A percentile compares a stretch with the other conserved stretches of the same genome.
These are phyloP conservation scores for Rossbeevera mucosa DNA, from an alignment of 768 basidiomycete genomes.

Conservation along the genomic window DNA sequence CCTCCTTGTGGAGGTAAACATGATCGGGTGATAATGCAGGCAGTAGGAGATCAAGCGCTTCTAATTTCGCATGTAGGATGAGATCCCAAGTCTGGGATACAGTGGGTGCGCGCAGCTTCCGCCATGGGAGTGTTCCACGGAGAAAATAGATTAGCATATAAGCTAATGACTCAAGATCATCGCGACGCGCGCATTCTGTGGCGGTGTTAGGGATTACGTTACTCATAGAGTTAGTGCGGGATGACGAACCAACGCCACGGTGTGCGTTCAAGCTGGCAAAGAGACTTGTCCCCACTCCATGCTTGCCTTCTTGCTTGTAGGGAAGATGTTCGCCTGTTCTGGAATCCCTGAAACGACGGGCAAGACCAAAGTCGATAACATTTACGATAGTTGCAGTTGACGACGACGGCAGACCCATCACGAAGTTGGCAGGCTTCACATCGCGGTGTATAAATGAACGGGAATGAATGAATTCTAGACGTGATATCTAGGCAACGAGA, in stretches of 20 bases:
- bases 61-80: slow-evolving; percentile 69
- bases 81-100: slow-evolving; percentile 71
- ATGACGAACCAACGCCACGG: slow-evolving; percentile 65
- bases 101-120: slow-evolving; percentile 63
- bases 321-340: slow-evolving; percentile 64
- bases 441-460: slow-evolving; percentile 94
- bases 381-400: slow-evolving; percentile 73
- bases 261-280: slow-evolving; percentile 76
- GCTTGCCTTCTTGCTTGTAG: slow-evolving; percentile 65
- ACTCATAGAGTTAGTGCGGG: not conserved
- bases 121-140: slow-evolving; percentile 74
- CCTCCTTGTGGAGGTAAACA: slow-evolving; percentile 6
- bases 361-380: slow-evolving; percentile 86
- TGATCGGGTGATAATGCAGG: slow-evolving; percentile 15
- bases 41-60: slow-evolving; percentile 38
- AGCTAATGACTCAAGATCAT: slow-evolving; percentile 75
- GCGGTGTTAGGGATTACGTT: not conserved
- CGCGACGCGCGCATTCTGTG: slow-evolving; percentile 68
- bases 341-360: slow-evolving; percentile 70
- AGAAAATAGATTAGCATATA: slow-evolving; percentile 84
- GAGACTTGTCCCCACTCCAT: slow-evolving; percentile 74
- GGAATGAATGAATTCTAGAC: slow-evolving; percentile 95
- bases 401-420: slow-evolving; percentile 72
- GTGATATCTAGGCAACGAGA: slow-evolving; percentile 63
- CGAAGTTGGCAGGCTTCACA: slow-evolving; percentile 98